Conservation (phyloP, 768 basidiomycete genomes). For the Leucocoprinus sp. region DNA sequence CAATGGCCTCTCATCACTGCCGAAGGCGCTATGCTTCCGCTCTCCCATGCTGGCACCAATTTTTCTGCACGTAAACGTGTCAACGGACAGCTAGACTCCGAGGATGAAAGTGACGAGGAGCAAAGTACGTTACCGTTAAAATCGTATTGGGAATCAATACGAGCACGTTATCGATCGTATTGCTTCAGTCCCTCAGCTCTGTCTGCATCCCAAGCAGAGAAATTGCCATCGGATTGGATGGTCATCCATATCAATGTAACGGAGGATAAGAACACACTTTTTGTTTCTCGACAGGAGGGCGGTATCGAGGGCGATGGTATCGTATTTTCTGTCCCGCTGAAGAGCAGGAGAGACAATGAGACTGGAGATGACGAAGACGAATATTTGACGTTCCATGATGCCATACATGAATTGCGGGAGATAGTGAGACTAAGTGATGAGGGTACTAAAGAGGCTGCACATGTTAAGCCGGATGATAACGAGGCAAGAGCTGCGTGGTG, state of each 20-base stretch:
- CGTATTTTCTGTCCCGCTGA: constrained; percentile 84
- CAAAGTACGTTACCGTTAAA: constrained; percentile 26
- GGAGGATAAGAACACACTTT: constrained; percentile 74
- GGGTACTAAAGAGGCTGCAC: constrained; percentile 61
- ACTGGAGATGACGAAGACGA: constrained; percentile 59
- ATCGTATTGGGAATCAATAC: constrained; percentile 57
- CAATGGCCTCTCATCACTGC: constrained; percentile 58
- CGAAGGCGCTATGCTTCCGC: constrained; percentile 34
- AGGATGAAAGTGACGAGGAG: constrained; percentile 30
- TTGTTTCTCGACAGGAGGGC: constrained; percentile 71
- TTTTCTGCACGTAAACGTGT: constrained; percentile 9
- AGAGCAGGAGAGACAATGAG: constrained; percentile 69
- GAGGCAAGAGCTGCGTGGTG: constrained; percentile 77
- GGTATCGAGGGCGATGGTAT: constrained; percentile 44
- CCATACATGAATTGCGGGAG: constrained; percentile 62
- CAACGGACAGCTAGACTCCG: constrained; percentile 19
- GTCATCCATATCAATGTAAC: constrained; percentile 78
- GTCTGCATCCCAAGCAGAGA: constrained; percentile 30
- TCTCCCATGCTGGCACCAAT: constrained; percentile 12
- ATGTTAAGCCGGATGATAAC: constrained; percentile 59
- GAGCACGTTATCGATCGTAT: constrained; percentile 44
- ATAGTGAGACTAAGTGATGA: constrained; percentile 78
- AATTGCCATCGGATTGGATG: constrained; percentile 73
- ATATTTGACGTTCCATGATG: constrained; percentile 69
- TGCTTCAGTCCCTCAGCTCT: constrained; percentile 32